Base-by-base conservation (phyloP, 2,329 filamentous ascomycete species). In the Escovopsis weberi region DNA sequence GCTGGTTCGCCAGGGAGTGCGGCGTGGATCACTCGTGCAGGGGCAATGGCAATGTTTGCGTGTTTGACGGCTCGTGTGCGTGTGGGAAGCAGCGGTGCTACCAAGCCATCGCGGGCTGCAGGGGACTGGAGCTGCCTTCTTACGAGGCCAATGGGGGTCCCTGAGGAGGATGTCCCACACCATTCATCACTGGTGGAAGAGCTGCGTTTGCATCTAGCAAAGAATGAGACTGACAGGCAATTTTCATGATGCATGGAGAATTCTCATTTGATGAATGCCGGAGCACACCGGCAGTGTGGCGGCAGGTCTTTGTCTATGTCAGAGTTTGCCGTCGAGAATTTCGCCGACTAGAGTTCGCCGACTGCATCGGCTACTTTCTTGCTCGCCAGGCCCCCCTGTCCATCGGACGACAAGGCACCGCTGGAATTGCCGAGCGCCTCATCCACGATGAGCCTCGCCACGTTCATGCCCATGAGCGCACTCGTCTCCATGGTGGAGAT, bases 401-500 rank as follows among this genome's bases (percentile, higher is more conserved):
- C 6, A 10, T 30, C 6, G 28, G 10, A 6, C 10, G 28, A 11
- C 23, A 41, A 32, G 1, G 28, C 39, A 15, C 44, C 50, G 5
- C 43, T 49, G 30, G 45, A 45, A 26, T 52, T 48, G 39, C 55
- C 53, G 48, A 59, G 48, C 59, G 54, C 76, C 41, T 74, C 74
- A 53, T 88, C 75, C 1, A 78, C 69, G 38, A 89, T 68, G 42
- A 91, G 63, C 48, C 69, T 71, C 8, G 85, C 85, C 18, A 91
- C 79, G 55, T 91, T 91, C 72, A 75, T 85, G 1, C 91, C 91
- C 78, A 91, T 91, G 51, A 96, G 62, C 1, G 85, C 83, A 58
- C 80, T 94, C 6, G 91, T 95, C 68, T 98, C 91, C 91, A 98
- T 96, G 0, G 87, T 94, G 9, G 83, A 91, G 51, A 96, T 93